phyloP scores from a whole-genome alignment of 2,329 filamentous ascomycete genomes.

The Botryotinia narcissicola region DNA sequence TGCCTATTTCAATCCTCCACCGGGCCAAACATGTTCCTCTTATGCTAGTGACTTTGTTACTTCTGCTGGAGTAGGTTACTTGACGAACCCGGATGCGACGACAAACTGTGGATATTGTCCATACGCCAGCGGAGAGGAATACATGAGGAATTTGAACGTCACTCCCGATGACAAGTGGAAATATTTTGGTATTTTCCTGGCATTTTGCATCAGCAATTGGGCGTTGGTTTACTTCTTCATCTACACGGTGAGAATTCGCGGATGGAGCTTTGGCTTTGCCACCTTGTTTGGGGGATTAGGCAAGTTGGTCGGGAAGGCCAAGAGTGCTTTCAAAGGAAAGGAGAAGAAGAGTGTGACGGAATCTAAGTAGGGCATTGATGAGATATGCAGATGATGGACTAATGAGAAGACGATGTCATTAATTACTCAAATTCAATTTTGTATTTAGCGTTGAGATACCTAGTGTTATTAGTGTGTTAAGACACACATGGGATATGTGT shows the following conservation, averaged over 20 bases:
- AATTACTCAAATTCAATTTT: neutral
- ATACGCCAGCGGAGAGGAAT: constrained; percentile 60
- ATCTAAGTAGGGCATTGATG: neutral
- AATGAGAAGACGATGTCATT: neutral
- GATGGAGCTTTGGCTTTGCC: constrained; percentile 69
- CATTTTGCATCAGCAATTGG: constrained; percentile 70
- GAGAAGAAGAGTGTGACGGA: constrained; percentile 14
- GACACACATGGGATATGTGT: neutral
- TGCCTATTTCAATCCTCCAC: constrained; percentile 63
- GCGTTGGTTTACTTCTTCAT: constrained; percentile 73
- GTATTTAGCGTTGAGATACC: neutral
- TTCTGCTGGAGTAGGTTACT: constrained; percentile 52
- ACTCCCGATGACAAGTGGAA: constrained; percentile 62
- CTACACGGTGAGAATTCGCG: constrained; percentile 66
- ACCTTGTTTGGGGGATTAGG: constrained; percentile 51
- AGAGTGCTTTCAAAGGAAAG: constrained; percentile 31
- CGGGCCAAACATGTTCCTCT: constrained; percentile 59
- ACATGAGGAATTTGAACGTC: constrained; percentile 56
- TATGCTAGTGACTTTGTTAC: constrained; percentile 62
- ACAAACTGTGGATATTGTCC: constrained; percentile 67
- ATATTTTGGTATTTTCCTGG: constrained; percentile 69
- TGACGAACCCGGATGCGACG: constrained; percentile 59
- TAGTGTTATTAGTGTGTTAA: neutral
- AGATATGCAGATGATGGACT: neutral
- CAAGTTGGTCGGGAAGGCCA: constrained; percentile 41